Percentiles rank a stretch among this genome's conserved stretches.
phyloP scores from a whole-genome alignment of 768 basidiomycete genomes.

The Boletus subparvulus region DNA sequence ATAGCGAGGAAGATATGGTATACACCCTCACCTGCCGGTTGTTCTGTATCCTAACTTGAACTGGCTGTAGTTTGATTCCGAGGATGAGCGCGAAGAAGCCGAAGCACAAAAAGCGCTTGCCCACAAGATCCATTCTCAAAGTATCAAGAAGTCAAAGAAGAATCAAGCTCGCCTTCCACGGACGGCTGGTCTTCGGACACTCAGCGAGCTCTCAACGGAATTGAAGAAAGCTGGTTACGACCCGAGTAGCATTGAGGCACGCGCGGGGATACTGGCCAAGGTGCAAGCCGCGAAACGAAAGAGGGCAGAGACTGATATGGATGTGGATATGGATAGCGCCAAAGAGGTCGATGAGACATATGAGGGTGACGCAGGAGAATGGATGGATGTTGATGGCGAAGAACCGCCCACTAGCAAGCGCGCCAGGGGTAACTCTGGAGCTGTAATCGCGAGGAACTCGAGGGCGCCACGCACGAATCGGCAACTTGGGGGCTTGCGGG shows the following conservation, averaged over 20 bases:
- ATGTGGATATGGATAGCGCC: constrained; percentile 59
- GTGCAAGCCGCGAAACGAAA: constrained; percentile 64
- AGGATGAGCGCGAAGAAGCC: constrained; percentile 79
- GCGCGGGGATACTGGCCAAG: constrained; percentile 84
- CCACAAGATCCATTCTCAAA: constrained; percentile 71
- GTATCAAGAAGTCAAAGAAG: constrained; percentile 83
- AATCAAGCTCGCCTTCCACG: constrained; percentile 78
- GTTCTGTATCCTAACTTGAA: not conserved
- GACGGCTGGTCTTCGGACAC: constrained; percentile 63
- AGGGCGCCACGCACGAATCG: constrained; percentile 70
- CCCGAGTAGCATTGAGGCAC: constrained; percentile 81
- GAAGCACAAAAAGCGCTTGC: constrained; percentile 57
- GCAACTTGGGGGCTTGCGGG: constrained; percentile 75
- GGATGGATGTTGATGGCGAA: constrained; percentile 56
- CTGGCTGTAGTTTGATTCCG: constrained; percentile 46
- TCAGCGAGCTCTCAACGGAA: constrained; percentile 74
- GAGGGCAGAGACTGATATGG: constrained; percentile 49
- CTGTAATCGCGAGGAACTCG: constrained; percentile 46
- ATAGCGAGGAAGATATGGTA: constrained; percentile 84
- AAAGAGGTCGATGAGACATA: constrained; percentile 32
- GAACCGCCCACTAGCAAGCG: constrained; percentile 56
- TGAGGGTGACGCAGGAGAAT: constrained; percentile 45
- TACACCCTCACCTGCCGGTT: constrained; percentile 17
- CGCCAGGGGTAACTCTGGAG: constrained; percentile 60
- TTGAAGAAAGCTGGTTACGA: constrained; percentile 89